Percentiles rank a stretch among this genome's conserved stretches.
These are phyloP conservation scores for Phytophthora multivora DNA, from an alignment of 352 stramenopile genomes.

Conservation along the genomic window DNA sequence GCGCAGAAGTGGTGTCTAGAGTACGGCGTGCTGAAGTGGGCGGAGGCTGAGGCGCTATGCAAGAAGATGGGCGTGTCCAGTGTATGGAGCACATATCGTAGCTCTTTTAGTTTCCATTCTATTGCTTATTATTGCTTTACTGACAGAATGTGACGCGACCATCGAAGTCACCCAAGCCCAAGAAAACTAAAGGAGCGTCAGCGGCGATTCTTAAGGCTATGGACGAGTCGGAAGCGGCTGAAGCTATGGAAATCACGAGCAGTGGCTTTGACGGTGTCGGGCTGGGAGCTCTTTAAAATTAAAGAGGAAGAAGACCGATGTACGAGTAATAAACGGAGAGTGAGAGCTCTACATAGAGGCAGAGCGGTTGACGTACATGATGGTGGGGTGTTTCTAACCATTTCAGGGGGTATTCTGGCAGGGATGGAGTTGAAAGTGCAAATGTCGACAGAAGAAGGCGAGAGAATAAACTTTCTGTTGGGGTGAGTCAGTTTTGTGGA, in stretches of 20 bases:
- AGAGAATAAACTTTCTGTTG: no score
- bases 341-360: background rate
- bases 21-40: constrained; percentile 89
- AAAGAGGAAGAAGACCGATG: constrained; percentile 9
- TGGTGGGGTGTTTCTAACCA: no score
- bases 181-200: constrained; percentile 42
- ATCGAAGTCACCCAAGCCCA: constrained; percentile 48
- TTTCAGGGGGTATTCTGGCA: no score
- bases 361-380: no score
- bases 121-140: constrained; percentile 1
- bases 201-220: constrained; percentile 20
- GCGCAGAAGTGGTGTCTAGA: constrained; percentile 91
- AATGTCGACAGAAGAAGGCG: no score
- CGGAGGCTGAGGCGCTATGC: constrained; percentile 79
- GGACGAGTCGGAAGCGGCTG: constrained; percentile 55
- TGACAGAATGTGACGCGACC: constrained; percentile 58
- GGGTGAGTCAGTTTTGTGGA: no score
- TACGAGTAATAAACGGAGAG: constrained; percentile 33
- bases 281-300: constrained; percentile 63
- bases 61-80: constrained; percentile 68
- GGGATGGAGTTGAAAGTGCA: no score
- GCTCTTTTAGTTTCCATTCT: constrained; percentile 1
- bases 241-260: constrained; percentile 60
- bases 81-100: constrained; percentile 42
- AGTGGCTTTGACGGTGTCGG: constrained; percentile 69